Base-by-base conservation (phyloP, 306 rosid genomes). In the Morella rubra region DNA sequence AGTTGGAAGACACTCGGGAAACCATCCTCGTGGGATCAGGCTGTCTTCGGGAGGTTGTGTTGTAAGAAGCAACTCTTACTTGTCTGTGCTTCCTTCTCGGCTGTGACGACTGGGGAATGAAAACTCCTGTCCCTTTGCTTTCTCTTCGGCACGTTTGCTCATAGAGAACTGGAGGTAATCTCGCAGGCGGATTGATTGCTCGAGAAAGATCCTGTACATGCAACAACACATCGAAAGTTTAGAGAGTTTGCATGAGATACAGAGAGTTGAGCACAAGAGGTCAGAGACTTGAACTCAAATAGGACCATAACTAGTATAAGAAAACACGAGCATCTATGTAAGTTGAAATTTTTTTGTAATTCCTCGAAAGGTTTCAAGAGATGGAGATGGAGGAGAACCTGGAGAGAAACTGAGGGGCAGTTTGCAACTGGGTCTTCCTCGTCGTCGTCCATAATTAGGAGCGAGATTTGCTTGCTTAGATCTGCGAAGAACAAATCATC, bases 51-150 rank as follows among this genome's bases (percentile, higher is more conserved):
- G 83, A 68, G 78, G 89, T 95, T 64, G 92, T 16, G 72, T 69
- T 72, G 73, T 82, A 51, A 41, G 91, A 83, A 80, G 52, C 46
- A n/a, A 83, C 69, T 75, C 85, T 87, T 75, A 86, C 90, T 73
- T 82, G 89, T 71, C 91, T 86, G 12, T 76, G 80, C 83, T 79
- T 91, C 73, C 87, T 89, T 71, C 92, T 89, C 9, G 93, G 87
- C 72, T 73, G 90, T 32, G 87, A 73, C 19, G 85, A 86, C 47
- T 90, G 90, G 0, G 96, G 98, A 73, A 93, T 93, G 67, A 93
- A 93, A 69, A 93, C 97, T 0, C 98, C 96, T 2, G 98, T 93
- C 18, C 98, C 97, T 81, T 93, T 93, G 91, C 93, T 87, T 45
- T 83, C 90, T 78, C 86, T 85, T 73, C 56, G 80, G 81, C 85